A percentile compares a stretch with the other conserved stretches of the same genome.
Evolutionary conservation across 768 basidiomycete species (phyloP).

Genomic region (Pulveroboletus ravenelii): DNA sequence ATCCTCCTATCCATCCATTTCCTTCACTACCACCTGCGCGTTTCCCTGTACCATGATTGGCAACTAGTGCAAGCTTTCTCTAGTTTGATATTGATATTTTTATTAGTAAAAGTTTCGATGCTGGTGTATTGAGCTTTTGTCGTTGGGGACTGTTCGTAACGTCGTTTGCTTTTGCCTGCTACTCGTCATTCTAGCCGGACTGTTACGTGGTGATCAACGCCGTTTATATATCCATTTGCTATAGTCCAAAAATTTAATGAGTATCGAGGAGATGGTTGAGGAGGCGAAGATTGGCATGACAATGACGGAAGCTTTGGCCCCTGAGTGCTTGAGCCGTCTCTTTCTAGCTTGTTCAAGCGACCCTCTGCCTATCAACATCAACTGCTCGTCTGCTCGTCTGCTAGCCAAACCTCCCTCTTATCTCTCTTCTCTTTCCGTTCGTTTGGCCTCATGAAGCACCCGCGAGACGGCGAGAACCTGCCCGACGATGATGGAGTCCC

Average conservation of each 20-base stretch:
- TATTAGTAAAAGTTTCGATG: conserved; percentile 30
- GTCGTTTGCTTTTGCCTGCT: conserved; percentile 3
- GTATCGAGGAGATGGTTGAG: neutral
- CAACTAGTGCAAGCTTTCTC: conserved; percentile 9
- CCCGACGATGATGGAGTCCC: neutral
- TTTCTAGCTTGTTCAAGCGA: conserved; percentile 26
- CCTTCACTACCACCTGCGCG: conserved; percentile 1
- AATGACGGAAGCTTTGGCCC: conserved; percentile 3
- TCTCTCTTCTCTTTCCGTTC: conserved; percentile 21
- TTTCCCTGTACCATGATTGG: conserved; percentile 18
- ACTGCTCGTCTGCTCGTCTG: neutral
- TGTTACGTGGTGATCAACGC: neutral
- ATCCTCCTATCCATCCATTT: conserved; percentile 11
- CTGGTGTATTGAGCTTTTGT: conserved; percentile 15
- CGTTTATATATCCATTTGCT: neutral
- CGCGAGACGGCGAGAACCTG: conserved; percentile 46
- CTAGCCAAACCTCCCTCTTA: neutral
- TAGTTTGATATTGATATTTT: conserved; percentile 20
- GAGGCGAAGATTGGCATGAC: neutral
- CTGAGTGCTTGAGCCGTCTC: conserved; percentile 19
- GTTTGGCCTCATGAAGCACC: conserved; percentile 36
- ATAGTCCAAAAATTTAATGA: neutral
- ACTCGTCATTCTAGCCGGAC: conserved; percentile 6
- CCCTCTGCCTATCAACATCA: conserved; percentile 4
- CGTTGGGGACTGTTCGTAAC: conserved; percentile 9